Conservation (phyloP, 83 land plant genomes). For the Picea mariana region DNA sequence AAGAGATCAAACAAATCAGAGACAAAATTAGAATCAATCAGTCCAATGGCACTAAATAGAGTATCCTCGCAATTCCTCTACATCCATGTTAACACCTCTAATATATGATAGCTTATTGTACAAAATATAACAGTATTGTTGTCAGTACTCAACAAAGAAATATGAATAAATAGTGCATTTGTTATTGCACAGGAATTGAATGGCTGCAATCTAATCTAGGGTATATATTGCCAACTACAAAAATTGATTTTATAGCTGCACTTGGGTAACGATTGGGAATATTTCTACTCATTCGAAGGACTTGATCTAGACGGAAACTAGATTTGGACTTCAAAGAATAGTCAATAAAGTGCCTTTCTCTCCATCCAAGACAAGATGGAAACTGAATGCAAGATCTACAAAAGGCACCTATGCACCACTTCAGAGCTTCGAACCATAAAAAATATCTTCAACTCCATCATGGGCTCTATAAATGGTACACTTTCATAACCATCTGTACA, state of each 20-base stretch:
- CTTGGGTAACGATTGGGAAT: slow-evolving; percentile 17
- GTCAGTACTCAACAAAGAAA: neutral
- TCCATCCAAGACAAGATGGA: slow-evolving; percentile 12
- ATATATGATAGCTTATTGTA: neutral
- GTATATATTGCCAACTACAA: neutral
- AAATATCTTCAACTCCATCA: neutral
- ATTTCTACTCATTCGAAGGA: slow-evolving; percentile 8
- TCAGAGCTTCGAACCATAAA: neutral
- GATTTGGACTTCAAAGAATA: slow-evolving; percentile 11
- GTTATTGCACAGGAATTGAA: neutral
- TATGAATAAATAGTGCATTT: neutral
- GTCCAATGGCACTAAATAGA: neutral
- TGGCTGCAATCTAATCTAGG: slow-evolving; percentile 10
- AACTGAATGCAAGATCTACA: slow-evolving; percentile 3
- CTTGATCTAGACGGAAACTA: slow-evolving; percentile 12
- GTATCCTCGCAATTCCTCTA: neutral
- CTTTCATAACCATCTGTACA: neutral
- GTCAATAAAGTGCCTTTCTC: too few relatives aligned
- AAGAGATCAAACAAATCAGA: too few relatives aligned
- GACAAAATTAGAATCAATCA: neutral
- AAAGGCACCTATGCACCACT: neutral
- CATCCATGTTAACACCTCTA: neutral
- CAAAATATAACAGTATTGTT: neutral
- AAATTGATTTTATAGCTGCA: slow-evolving; percentile 13
- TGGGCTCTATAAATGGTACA: neutral